phyloP scores from a whole-genome alignment of 805 yeast genomes.

The Candida germanica region DNA sequence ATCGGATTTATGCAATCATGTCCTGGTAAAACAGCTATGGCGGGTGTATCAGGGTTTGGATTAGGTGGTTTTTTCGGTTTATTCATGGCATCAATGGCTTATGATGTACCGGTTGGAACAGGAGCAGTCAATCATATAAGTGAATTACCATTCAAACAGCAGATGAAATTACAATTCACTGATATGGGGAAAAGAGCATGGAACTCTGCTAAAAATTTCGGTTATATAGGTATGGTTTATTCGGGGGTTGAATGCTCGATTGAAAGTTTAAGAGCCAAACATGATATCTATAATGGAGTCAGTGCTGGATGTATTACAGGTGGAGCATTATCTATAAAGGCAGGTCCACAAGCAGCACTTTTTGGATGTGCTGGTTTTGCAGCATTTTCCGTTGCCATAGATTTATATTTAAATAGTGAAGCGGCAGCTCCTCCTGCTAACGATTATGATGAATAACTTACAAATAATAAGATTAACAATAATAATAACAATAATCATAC shows the following conservation, averaged over 20 bases:
- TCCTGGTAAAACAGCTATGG: slow-evolving; percentile 88
- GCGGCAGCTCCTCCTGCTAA: slow-evolving; percentile 78
- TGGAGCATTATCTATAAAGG: slow-evolving; percentile 86
- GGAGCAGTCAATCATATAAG: slow-evolving; percentile 56
- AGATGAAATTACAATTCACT: slow-evolving; percentile 81
- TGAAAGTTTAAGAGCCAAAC: slow-evolving; percentile 83
- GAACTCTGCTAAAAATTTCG: slow-evolving; percentile 89
- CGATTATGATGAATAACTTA: slow-evolving; percentile 65
- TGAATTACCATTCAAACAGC: slow-evolving; percentile 88
- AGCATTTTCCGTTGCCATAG: slow-evolving; percentile 87
- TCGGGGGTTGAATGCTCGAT: slow-evolving; percentile 90
- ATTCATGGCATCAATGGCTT: slow-evolving; percentile 84
- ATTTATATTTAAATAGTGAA: slow-evolving; percentile 81
- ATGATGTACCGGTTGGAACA: slow-evolving; percentile 74
- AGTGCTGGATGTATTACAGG: slow-evolving; percentile 96
- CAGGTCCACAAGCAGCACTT: slow-evolving; percentile 90
- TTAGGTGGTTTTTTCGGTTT: slow-evolving; percentile 95
- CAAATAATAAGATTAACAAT: slow-evolving; percentile 22
- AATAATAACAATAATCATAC: slow-evolving; percentile 41
- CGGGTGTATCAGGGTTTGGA: slow-evolving; percentile 92
- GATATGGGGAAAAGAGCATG: slow-evolving; percentile 93
- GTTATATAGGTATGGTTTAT: slow-evolving; percentile 86
- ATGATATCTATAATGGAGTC: slow-evolving; percentile 88
- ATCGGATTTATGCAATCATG: slow-evolving; percentile 85
- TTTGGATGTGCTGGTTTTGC: slow-evolving; percentile 98